phyloP scores from a whole-genome alignment of 768 basidiomycete species.

The Mycena indigotica region DNA sequence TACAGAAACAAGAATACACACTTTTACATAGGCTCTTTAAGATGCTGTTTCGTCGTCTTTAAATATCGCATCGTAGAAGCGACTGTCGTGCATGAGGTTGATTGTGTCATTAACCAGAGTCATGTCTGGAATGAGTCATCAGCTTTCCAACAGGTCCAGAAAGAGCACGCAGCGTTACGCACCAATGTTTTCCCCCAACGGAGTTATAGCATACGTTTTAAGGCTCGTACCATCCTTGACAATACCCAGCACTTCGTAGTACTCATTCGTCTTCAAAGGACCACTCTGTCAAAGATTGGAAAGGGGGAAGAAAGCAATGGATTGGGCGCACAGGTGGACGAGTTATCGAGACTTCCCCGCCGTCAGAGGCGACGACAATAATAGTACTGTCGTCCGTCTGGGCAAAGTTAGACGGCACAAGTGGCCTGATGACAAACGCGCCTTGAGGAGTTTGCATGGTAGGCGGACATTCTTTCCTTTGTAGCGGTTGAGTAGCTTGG shows the following conservation, averaged over 20 bases:
- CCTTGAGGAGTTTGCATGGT: conserved; percentile 61
- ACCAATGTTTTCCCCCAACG: conserved; percentile 68
- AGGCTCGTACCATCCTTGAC: conserved; percentile 58
- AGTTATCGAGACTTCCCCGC: conserved; percentile 56
- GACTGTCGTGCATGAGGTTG: neutral
- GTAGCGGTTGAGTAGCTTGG: conserved; percentile 54
- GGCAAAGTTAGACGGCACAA: neutral
- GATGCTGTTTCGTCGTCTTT: neutral
- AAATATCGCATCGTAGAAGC: neutral
- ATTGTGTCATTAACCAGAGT: neutral
- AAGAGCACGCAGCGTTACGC: conserved; percentile 24
- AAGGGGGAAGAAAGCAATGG: conserved; percentile 1
- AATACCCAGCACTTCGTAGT: conserved; percentile 67
- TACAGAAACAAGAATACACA: neutral
- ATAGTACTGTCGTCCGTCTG: conserved; percentile 49
- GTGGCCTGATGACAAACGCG: conserved; percentile 29
- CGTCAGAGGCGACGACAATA: conserved; percentile 68
- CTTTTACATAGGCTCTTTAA: neutral
- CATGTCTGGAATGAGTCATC: neutral
- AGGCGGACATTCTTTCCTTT: conserved; percentile 59
- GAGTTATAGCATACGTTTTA: conserved; percentile 54
- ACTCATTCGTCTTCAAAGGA: conserved; percentile 49
- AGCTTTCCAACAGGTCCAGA: neutral
- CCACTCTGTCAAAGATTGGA: conserved; percentile 35
- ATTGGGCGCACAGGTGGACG: conserved; percentile 46